Conservation (phyloP, 83 land plant genomes). For the Thuja plicata region DNA sequence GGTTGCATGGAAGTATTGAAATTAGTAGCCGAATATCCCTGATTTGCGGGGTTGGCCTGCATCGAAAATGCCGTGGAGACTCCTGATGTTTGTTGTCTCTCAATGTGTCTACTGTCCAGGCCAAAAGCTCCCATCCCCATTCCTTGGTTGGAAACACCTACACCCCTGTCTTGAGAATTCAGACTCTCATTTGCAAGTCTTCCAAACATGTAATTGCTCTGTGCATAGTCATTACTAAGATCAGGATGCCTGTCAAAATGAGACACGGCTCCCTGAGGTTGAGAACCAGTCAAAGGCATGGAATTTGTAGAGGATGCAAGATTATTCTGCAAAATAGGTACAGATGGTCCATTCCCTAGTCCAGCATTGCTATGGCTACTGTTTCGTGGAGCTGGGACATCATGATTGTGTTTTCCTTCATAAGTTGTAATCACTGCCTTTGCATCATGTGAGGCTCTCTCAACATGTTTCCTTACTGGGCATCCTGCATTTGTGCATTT, state of each 20-base stretch:
- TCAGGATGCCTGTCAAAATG: constrained; percentile 16
- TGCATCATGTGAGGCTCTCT: constrained; percentile 67
- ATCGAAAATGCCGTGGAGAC: not conserved
- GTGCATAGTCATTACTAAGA: not conserved
- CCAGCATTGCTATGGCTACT: constrained; percentile 39
- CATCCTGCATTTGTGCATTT: constrained; percentile 69
- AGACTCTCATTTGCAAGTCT: constrained; percentile 1
- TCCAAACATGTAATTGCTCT: constrained; percentile 6
- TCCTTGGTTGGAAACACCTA: not conserved
- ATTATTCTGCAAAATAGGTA: constrained; percentile 11
- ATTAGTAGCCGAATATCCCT: constrained; percentile 2
- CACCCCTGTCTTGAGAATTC: constrained; percentile 1
- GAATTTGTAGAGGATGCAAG: not conserved
- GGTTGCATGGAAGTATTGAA: not conserved
- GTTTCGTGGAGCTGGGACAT: constrained; percentile 64
- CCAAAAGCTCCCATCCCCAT: constrained; percentile 9
- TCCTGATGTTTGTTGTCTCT: constrained; percentile 1
- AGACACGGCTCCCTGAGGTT: not conserved
- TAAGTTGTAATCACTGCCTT: constrained; percentile 74
- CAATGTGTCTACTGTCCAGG: constrained; percentile 2
- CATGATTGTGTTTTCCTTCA: constrained; percentile 74
- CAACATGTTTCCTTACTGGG: constrained; percentile 70
- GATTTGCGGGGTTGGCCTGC: constrained; percentile 4
- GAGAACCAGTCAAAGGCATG: constrained; percentile 2
- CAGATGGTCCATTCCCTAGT: constrained; percentile 8